A percentile compares a stretch with the other conserved stretches of the same genome.
Conservation (phyloP, 345 rosid genomes). For the Salix koriyanagi region DNA sequence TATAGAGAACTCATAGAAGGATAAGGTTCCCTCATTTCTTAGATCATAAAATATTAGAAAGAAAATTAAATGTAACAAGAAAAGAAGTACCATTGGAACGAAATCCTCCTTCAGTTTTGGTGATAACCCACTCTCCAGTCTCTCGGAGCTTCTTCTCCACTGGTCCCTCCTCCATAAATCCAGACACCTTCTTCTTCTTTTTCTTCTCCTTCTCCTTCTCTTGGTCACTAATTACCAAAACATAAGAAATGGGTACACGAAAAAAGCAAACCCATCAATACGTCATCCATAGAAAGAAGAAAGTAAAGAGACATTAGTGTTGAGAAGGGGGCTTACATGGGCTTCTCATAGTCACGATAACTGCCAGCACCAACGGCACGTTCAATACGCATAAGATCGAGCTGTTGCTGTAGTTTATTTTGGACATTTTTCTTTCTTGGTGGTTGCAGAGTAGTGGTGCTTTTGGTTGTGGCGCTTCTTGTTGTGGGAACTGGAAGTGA, state of each 20-base stretch:
- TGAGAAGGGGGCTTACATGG: conserved; percentile 28
- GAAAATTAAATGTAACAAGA: too few relatives aligned
- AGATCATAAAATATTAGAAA: conserved; percentile 2
- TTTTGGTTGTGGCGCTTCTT: neutral
- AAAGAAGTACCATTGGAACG: conserved; percentile 53
- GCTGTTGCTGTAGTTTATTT: conserved; percentile 22
- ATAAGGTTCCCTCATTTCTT: neutral
- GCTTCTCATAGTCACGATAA: conserved; percentile 55
- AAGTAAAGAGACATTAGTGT: neutral
- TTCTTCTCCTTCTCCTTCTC: conserved; percentile 29
- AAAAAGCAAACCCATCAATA: neutral
- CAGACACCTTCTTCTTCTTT: conserved; percentile 35
- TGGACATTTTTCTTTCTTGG: neutral
- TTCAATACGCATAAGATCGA: conserved; percentile 53
- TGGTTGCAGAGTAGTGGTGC: neutral
- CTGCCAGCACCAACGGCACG: conserved; percentile 79
- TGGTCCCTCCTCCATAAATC: conserved; percentile 43
- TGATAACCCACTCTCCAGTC: conserved; percentile 58
- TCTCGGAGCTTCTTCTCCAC: conserved; percentile 67
- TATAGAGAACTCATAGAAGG: neutral
- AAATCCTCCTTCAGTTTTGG: conserved; percentile 40
- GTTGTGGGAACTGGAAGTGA: neutral
- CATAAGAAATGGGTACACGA: neutral
- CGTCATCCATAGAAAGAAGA: neutral
- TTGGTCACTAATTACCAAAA: conserved; percentile 35